phyloP scores from a whole-genome alignment of 352 stramenopile genomes.

The Pythium rishiriense region DNA sequence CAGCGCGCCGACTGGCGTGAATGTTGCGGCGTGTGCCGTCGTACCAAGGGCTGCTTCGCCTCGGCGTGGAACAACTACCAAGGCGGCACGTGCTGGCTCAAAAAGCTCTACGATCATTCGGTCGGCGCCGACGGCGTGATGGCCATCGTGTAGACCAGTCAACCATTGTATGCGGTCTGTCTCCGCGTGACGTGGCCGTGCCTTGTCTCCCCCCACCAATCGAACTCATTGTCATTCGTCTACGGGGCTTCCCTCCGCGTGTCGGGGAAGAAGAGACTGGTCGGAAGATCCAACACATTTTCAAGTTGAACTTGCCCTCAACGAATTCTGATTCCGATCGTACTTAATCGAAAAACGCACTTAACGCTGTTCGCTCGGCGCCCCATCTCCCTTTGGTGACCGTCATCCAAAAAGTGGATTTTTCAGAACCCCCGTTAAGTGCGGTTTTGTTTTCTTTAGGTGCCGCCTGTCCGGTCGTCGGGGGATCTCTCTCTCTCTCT shows the following conservation, averaged over 20 bases:
- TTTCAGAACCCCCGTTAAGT: not conserved
- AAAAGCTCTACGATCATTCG: no score
- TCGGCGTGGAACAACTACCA: no score
- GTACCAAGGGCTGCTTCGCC: constrained; percentile 4
- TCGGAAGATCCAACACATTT: not conserved
- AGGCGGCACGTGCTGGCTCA: no score
- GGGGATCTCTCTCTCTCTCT: not conserved
- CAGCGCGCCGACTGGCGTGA: not conserved
- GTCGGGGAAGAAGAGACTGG: not conserved
- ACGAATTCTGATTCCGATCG: not conserved
- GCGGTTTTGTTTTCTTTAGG: not conserved
- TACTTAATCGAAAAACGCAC: not conserved
- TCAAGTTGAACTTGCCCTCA: not conserved
- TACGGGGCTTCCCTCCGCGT: no score
- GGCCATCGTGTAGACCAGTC: no score
- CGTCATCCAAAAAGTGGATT: not conserved
- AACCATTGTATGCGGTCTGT: no score
- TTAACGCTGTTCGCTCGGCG: not conserved
- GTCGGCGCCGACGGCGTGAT: no score
- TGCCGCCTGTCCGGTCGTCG: not conserved
- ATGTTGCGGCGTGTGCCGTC: no score
- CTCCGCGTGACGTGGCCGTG: not conserved
- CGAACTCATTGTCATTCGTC: not conserved
- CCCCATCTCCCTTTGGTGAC: not conserved
- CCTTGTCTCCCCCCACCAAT: no score